Conservation (phyloP, 2,329 filamentous ascomycete genomes). For the Pseudogymnoascus sp. region DNA sequence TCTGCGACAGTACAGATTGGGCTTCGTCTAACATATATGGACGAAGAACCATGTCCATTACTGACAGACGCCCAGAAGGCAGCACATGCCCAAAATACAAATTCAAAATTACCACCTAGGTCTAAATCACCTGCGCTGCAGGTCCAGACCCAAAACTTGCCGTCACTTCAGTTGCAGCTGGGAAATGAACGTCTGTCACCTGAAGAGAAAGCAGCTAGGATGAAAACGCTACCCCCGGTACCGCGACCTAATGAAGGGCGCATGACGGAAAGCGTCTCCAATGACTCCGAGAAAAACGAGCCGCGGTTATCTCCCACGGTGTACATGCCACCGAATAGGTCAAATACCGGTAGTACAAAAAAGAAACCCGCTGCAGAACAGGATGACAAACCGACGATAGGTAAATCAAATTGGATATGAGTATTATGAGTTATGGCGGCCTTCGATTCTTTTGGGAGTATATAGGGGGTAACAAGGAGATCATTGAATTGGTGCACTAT, state of each 20-base stretch:
- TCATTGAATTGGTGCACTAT: neutral
- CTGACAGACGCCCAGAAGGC: constrained; percentile 28
- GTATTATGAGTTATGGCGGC: neutral
- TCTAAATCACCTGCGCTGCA: neutral
- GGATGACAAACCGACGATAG: neutral
- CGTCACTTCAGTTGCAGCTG: constrained; percentile 10
- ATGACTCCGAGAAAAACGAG: constrained; percentile 16
- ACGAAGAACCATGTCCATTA: constrained; percentile 19
- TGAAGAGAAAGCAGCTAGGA: constrained; percentile 28
- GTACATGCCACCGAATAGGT: neutral
- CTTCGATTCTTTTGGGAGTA: neutral
- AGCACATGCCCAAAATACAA: constrained; percentile 20
- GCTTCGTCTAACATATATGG: constrained; percentile 52
- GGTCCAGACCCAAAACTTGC: constrained; percentile 21
- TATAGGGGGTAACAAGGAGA: neutral
- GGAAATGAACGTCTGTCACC: constrained; percentile 23
- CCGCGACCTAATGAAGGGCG: constrained; percentile 12
- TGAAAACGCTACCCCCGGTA: constrained; percentile 31
- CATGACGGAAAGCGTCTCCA: constrained; percentile 27
- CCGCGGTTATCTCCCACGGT: neutral
- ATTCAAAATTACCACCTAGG: constrained; percentile 12
- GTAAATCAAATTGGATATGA: constrained; percentile 1
- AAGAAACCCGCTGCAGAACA: neutral
- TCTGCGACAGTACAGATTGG: constrained; percentile 66
- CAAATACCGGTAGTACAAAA: neutral